Conservation (phyloP, 208 protist species). For the Trypanosoma cruzi region DNA sequence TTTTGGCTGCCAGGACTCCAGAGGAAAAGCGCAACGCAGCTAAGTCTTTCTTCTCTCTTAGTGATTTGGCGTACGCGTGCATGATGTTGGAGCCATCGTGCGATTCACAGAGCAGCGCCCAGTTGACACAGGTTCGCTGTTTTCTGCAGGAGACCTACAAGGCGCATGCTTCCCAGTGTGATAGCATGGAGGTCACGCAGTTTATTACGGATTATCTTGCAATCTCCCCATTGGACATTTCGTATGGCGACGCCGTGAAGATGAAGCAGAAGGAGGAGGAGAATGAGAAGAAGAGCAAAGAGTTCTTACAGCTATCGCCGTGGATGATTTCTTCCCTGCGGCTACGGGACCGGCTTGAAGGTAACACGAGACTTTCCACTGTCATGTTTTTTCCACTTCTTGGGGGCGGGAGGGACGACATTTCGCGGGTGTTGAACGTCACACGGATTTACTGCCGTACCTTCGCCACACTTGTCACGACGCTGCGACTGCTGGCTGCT, state of each 20-base stretch:
- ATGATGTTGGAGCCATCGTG: slow-evolving; percentile 21
- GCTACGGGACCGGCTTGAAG: slow-evolving; percentile 10
- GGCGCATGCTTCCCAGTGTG: slow-evolving; percentile 1
- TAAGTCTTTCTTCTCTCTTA: neutral
- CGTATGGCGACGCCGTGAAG: neutral
- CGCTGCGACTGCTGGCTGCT: slow-evolving; percentile 6
- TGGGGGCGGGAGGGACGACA: neutral
- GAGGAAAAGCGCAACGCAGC: neutral
- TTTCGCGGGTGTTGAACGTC: slow-evolving; percentile 11
- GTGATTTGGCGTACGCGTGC: slow-evolving; percentile 9
- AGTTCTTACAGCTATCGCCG: neutral
- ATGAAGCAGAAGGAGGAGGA: neutral
- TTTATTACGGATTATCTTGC: slow-evolving; percentile 14
- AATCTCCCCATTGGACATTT: neutral
- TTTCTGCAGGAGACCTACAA: slow-evolving; percentile 9
- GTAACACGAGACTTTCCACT: slow-evolving; percentile 9
- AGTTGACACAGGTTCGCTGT: slow-evolving; percentile 1
- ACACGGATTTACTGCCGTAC: slow-evolving; percentile 29
- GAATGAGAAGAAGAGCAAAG: too few relatives aligned
- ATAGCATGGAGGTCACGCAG: slow-evolving; percentile 26
- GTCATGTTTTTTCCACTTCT: slow-evolving; percentile 26
- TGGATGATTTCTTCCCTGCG: slow-evolving; percentile 29
- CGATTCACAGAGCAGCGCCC: neutral
- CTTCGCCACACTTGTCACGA: slow-evolving; percentile 27
- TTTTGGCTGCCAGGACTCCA: neutral